phyloP scores from a whole-genome alignment of 192 early-diverging fungal genomes.

The Mortierella alpina region DNA sequence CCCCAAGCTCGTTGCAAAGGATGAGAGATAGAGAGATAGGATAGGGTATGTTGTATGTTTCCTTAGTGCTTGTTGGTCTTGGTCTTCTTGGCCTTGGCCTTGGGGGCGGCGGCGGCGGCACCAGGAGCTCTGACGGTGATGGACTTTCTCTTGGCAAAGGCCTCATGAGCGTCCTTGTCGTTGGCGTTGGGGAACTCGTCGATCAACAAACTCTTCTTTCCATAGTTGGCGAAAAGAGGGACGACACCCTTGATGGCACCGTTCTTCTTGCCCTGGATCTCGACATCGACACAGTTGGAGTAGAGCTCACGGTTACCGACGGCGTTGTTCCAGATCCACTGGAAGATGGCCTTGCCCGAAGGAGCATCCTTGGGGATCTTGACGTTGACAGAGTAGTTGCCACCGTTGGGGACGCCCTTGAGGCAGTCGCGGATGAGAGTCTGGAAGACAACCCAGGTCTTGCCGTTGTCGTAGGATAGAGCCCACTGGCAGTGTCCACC shows the following conservation, averaged over 20 bases:
- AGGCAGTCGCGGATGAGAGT: slow-evolving; percentile 63
- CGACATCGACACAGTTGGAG: slow-evolving; percentile 75
- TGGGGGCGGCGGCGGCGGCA: neutral
- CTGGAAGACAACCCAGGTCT: slow-evolving; percentile 72
- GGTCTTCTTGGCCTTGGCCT: neutral
- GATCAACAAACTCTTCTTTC: slow-evolving; percentile 43
- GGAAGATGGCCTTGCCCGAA: slow-evolving; percentile 64
- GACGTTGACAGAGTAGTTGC: slow-evolving; percentile 54
- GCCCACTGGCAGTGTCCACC: slow-evolving; percentile 82
- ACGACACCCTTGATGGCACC: slow-evolving; percentile 53
- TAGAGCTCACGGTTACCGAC: slow-evolving; percentile 73
- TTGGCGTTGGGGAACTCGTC: slow-evolving; percentile 56
- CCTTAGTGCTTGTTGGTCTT: too few relatives aligned
- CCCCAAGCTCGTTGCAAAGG: too few relatives aligned
- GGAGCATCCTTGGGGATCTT: slow-evolving; percentile 68
- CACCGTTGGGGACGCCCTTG: slow-evolving; percentile 32
- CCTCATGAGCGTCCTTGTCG: slow-evolving; percentile 16
- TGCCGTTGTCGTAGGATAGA: slow-evolving; percentile 71
- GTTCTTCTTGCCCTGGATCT: slow-evolving; percentile 57
- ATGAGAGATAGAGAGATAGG: too few relatives aligned
- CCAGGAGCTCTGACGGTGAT: slow-evolving; percentile 5
- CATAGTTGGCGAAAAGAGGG: slow-evolving; percentile 57
- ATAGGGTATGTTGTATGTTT: too few relatives aligned
- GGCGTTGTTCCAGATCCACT: slow-evolving; percentile 76
- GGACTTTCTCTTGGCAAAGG: slow-evolving; percentile 20